Evolutionary conservation across 2,329 filamentous ascomycete species (phyloP).

Genomic region (Colletotrichum siamense): DNA sequence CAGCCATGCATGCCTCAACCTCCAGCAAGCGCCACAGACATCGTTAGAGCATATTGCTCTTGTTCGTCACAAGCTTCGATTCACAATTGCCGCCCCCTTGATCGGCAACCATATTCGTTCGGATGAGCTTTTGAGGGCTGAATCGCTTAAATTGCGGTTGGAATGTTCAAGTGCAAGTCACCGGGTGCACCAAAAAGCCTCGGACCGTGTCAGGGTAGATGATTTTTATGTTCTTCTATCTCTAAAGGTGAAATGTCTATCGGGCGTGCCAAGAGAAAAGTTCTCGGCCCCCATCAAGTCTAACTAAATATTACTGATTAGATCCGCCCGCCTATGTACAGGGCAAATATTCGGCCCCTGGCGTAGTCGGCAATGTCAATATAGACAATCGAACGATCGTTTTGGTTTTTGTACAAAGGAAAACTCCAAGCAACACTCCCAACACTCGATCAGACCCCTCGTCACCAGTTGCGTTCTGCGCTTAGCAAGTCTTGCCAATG

Average conservation of each 20-base stretch:
- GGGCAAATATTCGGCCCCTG: not conserved
- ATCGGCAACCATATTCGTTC: not conserved
- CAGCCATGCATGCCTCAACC: not conserved
- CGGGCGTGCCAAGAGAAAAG: not conserved
- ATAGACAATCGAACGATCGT: not conserved
- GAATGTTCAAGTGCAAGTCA: not conserved
- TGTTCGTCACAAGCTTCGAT: not conserved
- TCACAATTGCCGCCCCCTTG: not conserved
- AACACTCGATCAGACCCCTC: not conserved
- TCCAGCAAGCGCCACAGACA: not conserved
- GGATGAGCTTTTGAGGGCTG: not conserved
- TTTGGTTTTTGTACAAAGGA: not conserved
- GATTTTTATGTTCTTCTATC: not conserved
- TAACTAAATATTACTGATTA: not conserved
- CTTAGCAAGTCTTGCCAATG: slow-evolving; percentile 1
- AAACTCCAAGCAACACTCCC: not conserved
- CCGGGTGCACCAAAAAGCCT: not conserved
- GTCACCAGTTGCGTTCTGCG: not conserved
- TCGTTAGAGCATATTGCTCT: not conserved
- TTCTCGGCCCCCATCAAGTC: not conserved
- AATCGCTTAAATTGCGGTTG: not conserved
- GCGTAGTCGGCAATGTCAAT: not conserved
- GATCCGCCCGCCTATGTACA: not conserved
- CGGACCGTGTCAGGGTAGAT: not conserved
- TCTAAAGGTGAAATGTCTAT: slow-evolving; percentile 1